Evolutionary conservation across 148 eudicot species (phyloP).

Genomic region (Camellia granthamiana): DNA sequence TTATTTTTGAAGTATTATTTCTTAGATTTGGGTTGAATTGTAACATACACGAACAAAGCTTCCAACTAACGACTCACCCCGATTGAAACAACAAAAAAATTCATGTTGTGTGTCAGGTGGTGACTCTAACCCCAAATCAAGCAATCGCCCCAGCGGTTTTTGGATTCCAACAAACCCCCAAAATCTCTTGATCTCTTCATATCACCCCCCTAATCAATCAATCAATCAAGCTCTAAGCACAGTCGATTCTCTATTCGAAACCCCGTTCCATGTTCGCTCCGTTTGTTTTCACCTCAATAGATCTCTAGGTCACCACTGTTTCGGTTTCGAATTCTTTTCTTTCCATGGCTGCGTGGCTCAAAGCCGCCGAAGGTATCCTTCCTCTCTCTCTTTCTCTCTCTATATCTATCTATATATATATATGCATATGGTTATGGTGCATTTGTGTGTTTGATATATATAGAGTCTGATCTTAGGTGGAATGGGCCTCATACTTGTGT

Average conservation of each 20-base stretch:
- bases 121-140: too few species aligned
- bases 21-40: too few species aligned
- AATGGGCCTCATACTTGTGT: neutral
- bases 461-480: neutral
- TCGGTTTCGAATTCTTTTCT: conserved; percentile 1
- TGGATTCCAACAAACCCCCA: too few species aligned
- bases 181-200: neutral
- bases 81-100: too few species aligned
- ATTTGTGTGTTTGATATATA: conserved; percentile 3
- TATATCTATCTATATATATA: neutral
- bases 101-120: too few species aligned
- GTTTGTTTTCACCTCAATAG: conserved; percentile 18
- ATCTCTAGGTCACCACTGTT: conserved; percentile 9
- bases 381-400: neutral
- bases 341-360: conserved; percentile 79
- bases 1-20: too few species aligned
- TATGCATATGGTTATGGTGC: neutral
- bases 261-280: neutral
- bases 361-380: conserved; percentile 78
- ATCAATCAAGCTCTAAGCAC: neutral
- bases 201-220: neutral
- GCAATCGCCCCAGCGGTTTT: neutral
- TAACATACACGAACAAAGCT: too few species aligned
- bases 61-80: too few species aligned
- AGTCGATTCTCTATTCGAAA: neutral